Evolutionary conservation across 2,329 filamentous ascomycete species (phyloP), one percentile per base, ranked within the genome.

Genomic region (Penicillium sp.): DNA sequence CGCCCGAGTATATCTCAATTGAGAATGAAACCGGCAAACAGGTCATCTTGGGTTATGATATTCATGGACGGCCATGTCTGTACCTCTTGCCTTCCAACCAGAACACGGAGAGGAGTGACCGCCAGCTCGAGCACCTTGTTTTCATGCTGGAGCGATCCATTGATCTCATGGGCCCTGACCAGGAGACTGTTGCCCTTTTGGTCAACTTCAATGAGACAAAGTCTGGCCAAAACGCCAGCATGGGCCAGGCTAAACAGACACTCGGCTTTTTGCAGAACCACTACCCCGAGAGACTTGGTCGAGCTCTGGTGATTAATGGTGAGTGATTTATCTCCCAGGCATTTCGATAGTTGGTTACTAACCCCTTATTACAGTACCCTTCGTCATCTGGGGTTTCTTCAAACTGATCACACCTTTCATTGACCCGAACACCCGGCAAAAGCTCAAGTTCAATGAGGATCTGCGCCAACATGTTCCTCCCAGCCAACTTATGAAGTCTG

Each of bases 11-110:
- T 75, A 93, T 97, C 67, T 91, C 89, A 1, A 85, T 89, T 11
- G 94, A 99, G 79, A 96, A 97, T 73, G 91, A 93, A 77, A 97
- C 93, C 9, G 94, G 94, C 62, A 99, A 99, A 79, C 93, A 97
- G 74, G 81, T 96, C 54, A 81, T 96, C 54, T 74, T 94, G 18
- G 94, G 94, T 39, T 99, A 86, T 74, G 94, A 99, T 76, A 89
- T 87, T 55, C 79, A 90, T 57, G 88, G 83, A 46, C 82, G 93
- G n/a, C 91, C 92, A 2, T 97, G 92, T 72, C 84, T 94, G 67
- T 97, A 97, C 75, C 83, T 99, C 56, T 88, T 89, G 70, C 94
- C 94, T 1, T 90, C 87, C 30, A 86, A 88, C 62, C 94, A 99
- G 77, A 99, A 99, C 79, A 97, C 94, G 1, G 87, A 95, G 63